Conservation (phyloP, 1,139 yeast genomes). For the Lodderomyces jiufengensis region DNA sequence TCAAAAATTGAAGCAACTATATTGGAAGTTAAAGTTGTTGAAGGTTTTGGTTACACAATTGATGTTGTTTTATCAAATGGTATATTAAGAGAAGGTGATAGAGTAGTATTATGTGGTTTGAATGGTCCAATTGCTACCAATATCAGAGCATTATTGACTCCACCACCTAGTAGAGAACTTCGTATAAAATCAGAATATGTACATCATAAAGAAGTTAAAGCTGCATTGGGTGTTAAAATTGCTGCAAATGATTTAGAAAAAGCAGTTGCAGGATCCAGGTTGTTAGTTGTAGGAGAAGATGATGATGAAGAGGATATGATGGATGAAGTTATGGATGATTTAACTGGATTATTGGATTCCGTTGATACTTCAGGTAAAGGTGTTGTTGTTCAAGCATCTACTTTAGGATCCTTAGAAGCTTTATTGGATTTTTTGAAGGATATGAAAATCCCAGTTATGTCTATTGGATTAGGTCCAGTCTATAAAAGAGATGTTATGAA, state of each 20-base stretch:
- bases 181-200: slow-evolving; percentile 93
- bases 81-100: slow-evolving; percentile 88
- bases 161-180: slow-evolving; percentile 95
- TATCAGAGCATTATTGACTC: slow-evolving; percentile 92
- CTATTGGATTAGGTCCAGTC: slow-evolving; percentile 97
- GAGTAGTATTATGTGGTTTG: slow-evolving; percentile 94
- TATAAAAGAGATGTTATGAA: slow-evolving; percentile 97
- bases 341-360: slow-evolving; percentile 89
- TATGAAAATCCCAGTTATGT: slow-evolving; percentile 98
- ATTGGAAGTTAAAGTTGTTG: slow-evolving; percentile 96
- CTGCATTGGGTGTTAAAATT: slow-evolving; percentile 97
- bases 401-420: slow-evolving; percentile 97
- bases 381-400: slow-evolving; percentile 97
- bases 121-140: slow-evolving; percentile 99
- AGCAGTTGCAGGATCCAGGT: slow-evolving; percentile 98
- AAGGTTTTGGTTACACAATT: slow-evolving; percentile 98
- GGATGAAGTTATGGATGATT: slow-evolving; percentile 99
- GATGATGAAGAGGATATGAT: slow-evolving; percentile 96
- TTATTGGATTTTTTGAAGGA: slow-evolving; percentile 93
- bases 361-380: slow-evolving; percentile 94
- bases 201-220: slow-evolving; percentile 96
- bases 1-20: slow-evolving; percentile 93
- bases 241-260: slow-evolving; percentile 97
- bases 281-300: slow-evolving; percentile 92
- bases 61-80: slow-evolving; percentile 97